These are phyloP conservation scores for Cystofilobasidium ferigula DNA, from an alignment of 768 basidiomycete genomes.

Conservation along the genomic window DNA sequence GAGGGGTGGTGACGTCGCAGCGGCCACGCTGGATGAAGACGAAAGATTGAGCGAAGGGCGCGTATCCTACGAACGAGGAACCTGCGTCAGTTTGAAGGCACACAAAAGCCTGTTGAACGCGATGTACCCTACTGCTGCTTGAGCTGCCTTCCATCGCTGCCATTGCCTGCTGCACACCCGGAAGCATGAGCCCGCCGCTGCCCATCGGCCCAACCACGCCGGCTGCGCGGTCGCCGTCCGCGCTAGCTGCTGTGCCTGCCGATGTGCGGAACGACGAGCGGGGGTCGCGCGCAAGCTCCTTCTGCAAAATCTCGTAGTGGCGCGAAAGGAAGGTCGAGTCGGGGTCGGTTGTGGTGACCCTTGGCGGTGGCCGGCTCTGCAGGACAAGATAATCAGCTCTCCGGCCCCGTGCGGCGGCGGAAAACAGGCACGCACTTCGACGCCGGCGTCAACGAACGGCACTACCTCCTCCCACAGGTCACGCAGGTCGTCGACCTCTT, in stretches of 20 bases:
- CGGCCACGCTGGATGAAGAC: not conserved
- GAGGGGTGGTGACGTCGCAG: not conserved
- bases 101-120: not conserved
- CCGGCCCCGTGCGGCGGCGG: constrained; percentile 6
- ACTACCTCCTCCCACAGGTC: constrained; percentile 61
- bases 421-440: constrained; percentile 47
- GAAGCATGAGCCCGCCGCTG: constrained; percentile 70
- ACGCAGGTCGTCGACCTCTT: constrained; percentile 50
- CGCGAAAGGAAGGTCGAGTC: constrained; percentile 85
- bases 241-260: not conserved
- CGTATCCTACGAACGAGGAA: not conserved
- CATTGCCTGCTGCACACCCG: constrained; percentile 76
- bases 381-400: not conserved
- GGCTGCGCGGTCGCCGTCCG: constrained; percentile 21
- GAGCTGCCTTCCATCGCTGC: constrained; percentile 64
- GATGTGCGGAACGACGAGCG: constrained; percentile 72
- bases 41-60: not conserved
- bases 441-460: constrained; percentile 52
- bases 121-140: not conserved
- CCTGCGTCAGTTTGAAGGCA: not conserved
- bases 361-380: constrained; percentile 57
- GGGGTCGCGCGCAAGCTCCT: constrained; percentile 81
- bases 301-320: constrained; percentile 82
- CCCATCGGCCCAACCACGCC: constrained; percentile 91
- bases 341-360: constrained; percentile 67